Evolutionary conservation across 2,329 filamentous ascomycete species (phyloP), one percentile per base, ranked within the genome.

Genomic region (Cordyceps farinosa): DNA sequence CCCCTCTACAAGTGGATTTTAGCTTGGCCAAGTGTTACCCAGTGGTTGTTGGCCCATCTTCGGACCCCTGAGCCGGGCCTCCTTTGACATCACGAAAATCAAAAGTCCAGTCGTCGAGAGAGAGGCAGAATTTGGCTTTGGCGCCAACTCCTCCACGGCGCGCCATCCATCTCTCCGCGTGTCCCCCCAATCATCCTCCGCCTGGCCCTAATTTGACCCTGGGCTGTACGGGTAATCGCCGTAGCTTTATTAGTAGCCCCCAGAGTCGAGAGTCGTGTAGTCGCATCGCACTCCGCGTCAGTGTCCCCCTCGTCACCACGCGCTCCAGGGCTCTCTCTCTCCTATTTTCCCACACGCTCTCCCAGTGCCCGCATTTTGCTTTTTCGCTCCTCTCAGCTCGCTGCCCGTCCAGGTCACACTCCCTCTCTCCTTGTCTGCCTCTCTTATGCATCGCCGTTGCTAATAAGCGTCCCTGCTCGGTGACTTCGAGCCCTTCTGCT

Each of bases 331-430:
- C 29, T 36, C 55, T 10, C 42, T 30, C 42, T 32, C 59, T 27
- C 53, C 59, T 38, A 36, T 42, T 54, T 54, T 38, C 32, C 27
- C 40, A 54, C 53, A 17, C 40, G 17, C 27, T 38, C 55, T 22
- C 10, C 36, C 45, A 47, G 51, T 34, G 60, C 42, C 38, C 50
- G 50, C 59, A 48, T 62, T 48, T 62, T 55, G 51, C 60, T 62
- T 62, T 55, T 55, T 47, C 29, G 29, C 30, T 53, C 40, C 32
- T 44, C 38, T 54, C 48, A 34, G 47, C 38, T 38, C 17, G 45
- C 38, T 61, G 11, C 38, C 30, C 48, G 47, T 52, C 58, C 51
- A 8, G 7, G 38, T 38, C 32, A 30, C 50, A 47, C n/a, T 40
- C 54, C 17, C 53, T 27, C 36, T 50, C 40, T 38, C 55, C 17